A percentile compares a stretch with the other conserved stretches of the same genome.
phyloP scores from a whole-genome alignment of 495 filamentous ascomycete species.

The Clohesyomyces aquaticus region DNA sequence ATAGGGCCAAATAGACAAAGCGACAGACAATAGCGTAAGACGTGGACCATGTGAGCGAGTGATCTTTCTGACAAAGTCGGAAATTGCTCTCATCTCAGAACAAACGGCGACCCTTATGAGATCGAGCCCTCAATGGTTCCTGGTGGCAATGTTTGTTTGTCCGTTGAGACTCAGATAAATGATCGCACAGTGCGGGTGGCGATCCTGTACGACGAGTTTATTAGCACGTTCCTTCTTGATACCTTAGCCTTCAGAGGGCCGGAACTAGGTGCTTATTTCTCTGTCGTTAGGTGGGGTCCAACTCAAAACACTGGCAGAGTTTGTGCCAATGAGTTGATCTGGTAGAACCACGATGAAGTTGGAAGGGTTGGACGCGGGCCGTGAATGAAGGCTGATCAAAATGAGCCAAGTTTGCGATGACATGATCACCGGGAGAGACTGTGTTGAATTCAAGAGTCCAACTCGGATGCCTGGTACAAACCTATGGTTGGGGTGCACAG shows the following conservation, averaged over 20 bases:
- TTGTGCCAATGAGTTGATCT: neutral
- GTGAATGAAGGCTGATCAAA: too few relatives aligned
- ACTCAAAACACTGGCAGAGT: neutral
- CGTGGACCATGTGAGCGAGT: neutral
- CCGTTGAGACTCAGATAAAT: constrained; percentile 19
- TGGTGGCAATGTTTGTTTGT: constrained; percentile 1
- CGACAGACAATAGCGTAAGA: neutral
- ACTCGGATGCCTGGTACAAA: neutral
- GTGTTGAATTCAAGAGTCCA: neutral
- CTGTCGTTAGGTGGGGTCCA: neutral
- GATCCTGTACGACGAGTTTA: constrained; percentile 4
- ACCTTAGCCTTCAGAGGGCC: neutral
- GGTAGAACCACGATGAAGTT: neutral
- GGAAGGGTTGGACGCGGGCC: neutral
- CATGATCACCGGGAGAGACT: neutral
- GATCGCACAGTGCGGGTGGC: neutral
- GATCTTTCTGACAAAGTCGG: neutral
- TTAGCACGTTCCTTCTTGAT: neutral
- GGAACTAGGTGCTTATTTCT: neutral
- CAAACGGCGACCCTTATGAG: neutral
- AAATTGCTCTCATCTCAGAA: neutral
- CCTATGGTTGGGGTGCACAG: neutral
- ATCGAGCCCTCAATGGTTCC: neutral
- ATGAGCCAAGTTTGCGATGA: neutral
- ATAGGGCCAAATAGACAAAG: neutral